Evolutionary conservation across 164 flowering plant species (phyloP).

Genomic region (Magnolia sinica): DNA sequence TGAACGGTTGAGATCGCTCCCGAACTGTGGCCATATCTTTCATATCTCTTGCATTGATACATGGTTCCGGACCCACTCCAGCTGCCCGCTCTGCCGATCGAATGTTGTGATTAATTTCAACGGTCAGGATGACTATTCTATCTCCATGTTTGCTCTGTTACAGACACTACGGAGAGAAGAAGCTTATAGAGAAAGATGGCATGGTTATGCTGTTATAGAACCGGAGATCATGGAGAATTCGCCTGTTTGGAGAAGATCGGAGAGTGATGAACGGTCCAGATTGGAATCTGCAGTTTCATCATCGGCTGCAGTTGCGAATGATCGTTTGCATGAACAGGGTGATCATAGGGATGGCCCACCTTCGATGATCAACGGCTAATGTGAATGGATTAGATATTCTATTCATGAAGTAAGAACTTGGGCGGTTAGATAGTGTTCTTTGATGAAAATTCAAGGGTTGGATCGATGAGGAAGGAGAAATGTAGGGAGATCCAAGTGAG

Average conservation of each 20-base stretch:
- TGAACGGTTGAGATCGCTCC: conserved; percentile 31
- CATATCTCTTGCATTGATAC: conserved; percentile 43
- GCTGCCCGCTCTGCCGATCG: conserved; percentile 38
- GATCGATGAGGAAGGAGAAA: too few species aligned
- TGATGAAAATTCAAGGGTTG: too few species aligned
- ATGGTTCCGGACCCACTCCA: conserved; percentile 37
- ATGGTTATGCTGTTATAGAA: neutral
- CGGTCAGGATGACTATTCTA: neutral
- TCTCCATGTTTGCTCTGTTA: neutral
- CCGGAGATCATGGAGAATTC: neutral
- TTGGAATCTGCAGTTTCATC: neutral
- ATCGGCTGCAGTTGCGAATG: neutral
- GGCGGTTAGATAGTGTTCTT: too few species aligned
- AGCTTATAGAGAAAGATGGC: conserved; percentile 6
- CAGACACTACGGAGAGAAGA: conserved; percentile 8
- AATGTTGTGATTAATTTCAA: conserved; percentile 8
- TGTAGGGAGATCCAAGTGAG: too few species aligned
- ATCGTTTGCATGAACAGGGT: neutral
- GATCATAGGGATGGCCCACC: neutral
- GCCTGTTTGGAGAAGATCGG: neutral
- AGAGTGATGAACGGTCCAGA: neutral
- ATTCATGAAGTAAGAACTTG: too few species aligned
- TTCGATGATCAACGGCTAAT: too few species aligned
- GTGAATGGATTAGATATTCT: too few species aligned
- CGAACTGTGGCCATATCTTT: conserved; percentile 35